Evolutionary conservation across 2,329 filamentous ascomycete species (phyloP), one percentile per base, ranked within the genome.

Genomic region (Exophiala bonariae): DNA sequence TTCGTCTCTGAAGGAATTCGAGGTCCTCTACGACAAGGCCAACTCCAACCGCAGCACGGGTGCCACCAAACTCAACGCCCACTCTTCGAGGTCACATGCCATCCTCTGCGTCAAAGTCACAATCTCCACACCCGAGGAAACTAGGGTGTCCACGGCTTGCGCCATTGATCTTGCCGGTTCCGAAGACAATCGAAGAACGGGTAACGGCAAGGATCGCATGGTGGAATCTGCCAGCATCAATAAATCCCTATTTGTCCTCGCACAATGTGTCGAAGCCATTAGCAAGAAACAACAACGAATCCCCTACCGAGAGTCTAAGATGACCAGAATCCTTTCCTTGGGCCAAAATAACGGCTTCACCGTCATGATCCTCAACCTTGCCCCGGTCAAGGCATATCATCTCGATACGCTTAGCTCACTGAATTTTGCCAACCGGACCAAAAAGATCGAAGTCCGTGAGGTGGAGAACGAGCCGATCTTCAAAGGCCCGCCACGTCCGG

Each of bases 171-270:
- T 97, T 59, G 92, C 92, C 46, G 92, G 92, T 32, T 96, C 91
- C 1, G 93, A 97, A 69, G 92, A 97, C 68, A 97, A 97, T 66
- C 81, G 92, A 39, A 79, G 92, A 40, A 97, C 92, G 0, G 92
- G 96, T 42, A 97, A 97, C 66, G 89, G 85, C 60, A 93, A 91
- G 66, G 90, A 96, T 66, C 80, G 92, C 19, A 76, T 97, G 64
- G 81, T 96, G n/a, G 92, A 97, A 68, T 96, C 90, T 31, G 90
- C 92, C 0, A 92, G 89, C 62, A 97, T 97, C 75, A 97, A 97
- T 78, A 97, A 96, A 73, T 95, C 89, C 55, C 76, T 97, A 5
- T 97, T 97, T 61, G 91, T 96, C 14, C 73, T 97, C 39, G 92
- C 89, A 34, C 90, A 96, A 66, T 97, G 92, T 61, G 92, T 97